phyloP scores from a whole-genome alignment of 2,329 filamentous ascomycete genomes.

The Cylindrodendrum hubeiense region DNA sequence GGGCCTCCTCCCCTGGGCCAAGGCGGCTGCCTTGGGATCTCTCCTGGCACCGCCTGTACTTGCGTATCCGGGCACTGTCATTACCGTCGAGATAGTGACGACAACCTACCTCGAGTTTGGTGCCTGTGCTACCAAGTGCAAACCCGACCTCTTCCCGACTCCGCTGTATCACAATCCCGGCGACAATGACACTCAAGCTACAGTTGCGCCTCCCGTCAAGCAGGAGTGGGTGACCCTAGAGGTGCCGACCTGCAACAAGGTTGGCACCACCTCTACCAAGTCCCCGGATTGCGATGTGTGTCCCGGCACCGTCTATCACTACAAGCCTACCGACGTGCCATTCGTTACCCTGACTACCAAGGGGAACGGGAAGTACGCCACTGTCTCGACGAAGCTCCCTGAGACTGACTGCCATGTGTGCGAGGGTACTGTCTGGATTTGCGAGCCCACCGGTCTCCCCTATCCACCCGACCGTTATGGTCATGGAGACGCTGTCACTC shows the following conservation, averaged over 20 bases:
- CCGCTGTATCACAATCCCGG: neutral
- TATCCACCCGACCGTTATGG: neutral
- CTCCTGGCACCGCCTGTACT: slow-evolving; percentile 28
- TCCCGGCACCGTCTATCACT: slow-evolving; percentile 41
- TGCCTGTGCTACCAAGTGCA: slow-evolving; percentile 15
- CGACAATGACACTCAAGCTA: neutral
- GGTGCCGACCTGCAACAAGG: slow-evolving; percentile 36
- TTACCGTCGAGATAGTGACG: slow-evolving; percentile 21
- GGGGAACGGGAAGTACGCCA: slow-evolving; percentile 24
- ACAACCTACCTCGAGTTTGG: slow-evolving; percentile 29
- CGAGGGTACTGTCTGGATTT: slow-evolving; percentile 42
- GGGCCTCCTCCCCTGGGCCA: slow-evolving; percentile 27
- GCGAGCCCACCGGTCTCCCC: slow-evolving; percentile 32
- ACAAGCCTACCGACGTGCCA: slow-evolving; percentile 39
- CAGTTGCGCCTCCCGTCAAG: neutral
- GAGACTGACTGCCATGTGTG: slow-evolving; percentile 35
- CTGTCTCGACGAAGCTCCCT: slow-evolving; percentile 37
- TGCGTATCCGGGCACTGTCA: slow-evolving; percentile 18
- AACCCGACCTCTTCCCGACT: neutral
- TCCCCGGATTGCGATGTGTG: slow-evolving; percentile 37
- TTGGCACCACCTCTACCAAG: slow-evolving; percentile 35
- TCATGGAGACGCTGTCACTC: neutral
- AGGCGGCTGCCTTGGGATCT: slow-evolving; percentile 21
- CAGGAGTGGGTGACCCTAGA: slow-evolving; percentile 37
- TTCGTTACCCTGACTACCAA: slow-evolving; percentile 41